These are phyloP conservation scores for Penicillium freii DNA, from an alignment of 2,329 filamentous ascomycete species.

Conservation along the genomic window DNA sequence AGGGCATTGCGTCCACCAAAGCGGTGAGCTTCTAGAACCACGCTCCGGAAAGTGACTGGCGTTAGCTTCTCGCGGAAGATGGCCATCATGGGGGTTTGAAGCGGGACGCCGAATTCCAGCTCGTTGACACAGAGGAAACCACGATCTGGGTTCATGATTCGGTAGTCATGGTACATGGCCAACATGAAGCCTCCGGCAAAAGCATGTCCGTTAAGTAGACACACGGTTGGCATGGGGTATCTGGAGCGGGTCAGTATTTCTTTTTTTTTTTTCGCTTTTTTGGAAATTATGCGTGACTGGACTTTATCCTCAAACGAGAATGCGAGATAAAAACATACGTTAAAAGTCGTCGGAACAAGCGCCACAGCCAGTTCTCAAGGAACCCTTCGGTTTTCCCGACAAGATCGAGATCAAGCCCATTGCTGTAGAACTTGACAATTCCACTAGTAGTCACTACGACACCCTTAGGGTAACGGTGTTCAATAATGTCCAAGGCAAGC, in stretches of 20 bases:
- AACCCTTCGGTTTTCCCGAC: conserved; percentile 61
- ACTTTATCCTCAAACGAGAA: neutral
- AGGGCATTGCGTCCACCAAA: conserved; percentile 64
- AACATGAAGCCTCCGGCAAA: conserved; percentile 82
- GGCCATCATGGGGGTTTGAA: conserved; percentile 69
- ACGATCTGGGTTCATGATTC: conserved; percentile 66
- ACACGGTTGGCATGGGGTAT: conserved; percentile 78
- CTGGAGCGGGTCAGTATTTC: conserved; percentile 27
- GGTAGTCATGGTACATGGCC: conserved; percentile 79
- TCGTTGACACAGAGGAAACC: conserved; percentile 83
- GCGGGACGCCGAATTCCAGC: conserved; percentile 73
- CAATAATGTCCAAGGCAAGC: conserved; percentile 71
- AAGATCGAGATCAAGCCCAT: conserved; percentile 74
- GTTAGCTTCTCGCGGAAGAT: conserved; percentile 71
- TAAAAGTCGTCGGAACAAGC: conserved; percentile 63
- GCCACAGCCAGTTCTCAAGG: conserved; percentile 60
- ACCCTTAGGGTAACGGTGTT: conserved; percentile 65
- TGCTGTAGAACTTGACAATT: conserved; percentile 77
- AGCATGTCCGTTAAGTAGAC: conserved; percentile 75
- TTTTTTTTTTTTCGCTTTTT: neutral
- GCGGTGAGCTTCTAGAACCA: conserved; percentile 72
- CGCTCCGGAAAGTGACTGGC: conserved; percentile 54
- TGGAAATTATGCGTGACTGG: neutral
- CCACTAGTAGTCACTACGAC: conserved; percentile 74
- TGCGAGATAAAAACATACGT: conserved; percentile 42